Conservation (phyloP, 2,329 filamentous ascomycete genomes). For the Curvularia spicifera region DNA sequence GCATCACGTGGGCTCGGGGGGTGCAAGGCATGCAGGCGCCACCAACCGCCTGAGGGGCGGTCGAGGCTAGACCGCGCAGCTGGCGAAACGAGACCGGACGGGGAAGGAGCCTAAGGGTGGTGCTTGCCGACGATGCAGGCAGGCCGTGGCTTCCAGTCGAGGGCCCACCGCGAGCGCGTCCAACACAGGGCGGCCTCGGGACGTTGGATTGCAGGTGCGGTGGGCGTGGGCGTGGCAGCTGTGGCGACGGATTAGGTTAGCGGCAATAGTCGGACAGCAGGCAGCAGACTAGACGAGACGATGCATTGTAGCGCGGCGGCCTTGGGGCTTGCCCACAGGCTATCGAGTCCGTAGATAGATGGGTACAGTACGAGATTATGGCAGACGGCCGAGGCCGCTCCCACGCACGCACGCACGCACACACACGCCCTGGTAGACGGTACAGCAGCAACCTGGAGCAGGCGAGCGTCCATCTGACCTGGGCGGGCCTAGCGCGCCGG, state of each 20-base stretch:
- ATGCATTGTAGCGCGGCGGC: too few species aligned
- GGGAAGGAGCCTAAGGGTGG: constrained; percentile 23
- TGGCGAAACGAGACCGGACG: constrained; percentile 24
- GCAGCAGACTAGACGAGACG: too few species aligned
- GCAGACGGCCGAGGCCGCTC: too few species aligned
- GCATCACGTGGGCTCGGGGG: background rate
- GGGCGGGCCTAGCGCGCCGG: constrained; percentile 12
- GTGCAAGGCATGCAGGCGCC: constrained; percentile 16
- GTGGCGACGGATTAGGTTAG: background rate
- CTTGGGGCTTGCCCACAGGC: too few species aligned
- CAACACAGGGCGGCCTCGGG: constrained; percentile 6
- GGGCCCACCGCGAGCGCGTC: constrained; percentile 5
- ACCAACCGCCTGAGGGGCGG: constrained; percentile 18
- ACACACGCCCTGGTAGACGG: background rate
- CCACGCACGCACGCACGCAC: background rate
- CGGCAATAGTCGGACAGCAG: background rate
- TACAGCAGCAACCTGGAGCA: constrained; percentile 10
- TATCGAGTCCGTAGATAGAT: too few species aligned
- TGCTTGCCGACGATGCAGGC: constrained; percentile 14
- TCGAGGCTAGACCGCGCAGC: constrained; percentile 19
- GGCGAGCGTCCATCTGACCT: constrained; percentile 16
- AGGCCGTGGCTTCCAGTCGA: constrained; percentile 19
- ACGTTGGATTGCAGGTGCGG: constrained; percentile 1
- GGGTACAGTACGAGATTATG: too few species aligned
- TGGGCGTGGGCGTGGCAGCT: background rate